These are phyloP conservation scores for Barbarea vulgaris DNA, from an alignment of 345 rosid genomes.

Conservation along the genomic window DNA sequence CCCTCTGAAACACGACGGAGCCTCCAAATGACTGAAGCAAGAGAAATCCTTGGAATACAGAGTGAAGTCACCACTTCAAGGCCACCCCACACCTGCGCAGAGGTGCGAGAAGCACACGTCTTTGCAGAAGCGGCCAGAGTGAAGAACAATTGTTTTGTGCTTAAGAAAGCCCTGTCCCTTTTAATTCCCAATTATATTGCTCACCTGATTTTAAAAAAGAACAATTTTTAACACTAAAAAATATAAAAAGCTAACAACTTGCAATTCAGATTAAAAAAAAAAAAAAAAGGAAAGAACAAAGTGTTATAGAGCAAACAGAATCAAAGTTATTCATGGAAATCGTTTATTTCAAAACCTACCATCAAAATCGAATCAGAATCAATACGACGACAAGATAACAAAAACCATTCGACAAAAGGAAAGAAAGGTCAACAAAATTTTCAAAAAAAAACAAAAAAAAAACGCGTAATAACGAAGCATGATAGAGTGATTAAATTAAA, in stretches of 20 bases:
- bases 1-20: constrained; percentile 88
- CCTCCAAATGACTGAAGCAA: constrained; percentile 87
- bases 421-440: neutral
- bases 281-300: neutral
- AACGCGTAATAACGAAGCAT: constrained; percentile 6
- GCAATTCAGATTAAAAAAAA: constrained; percentile 6
- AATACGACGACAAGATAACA: neutral
- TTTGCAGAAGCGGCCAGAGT: constrained; percentile 97
- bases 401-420: neutral
- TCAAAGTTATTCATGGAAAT: neutral
- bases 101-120: constrained; percentile 86
- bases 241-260: neutral
- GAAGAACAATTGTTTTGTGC: constrained; percentile 55
- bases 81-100: constrained; percentile 89
- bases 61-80: constrained; percentile 50
- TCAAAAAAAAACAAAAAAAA: constrained; percentile 4
- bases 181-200: neutral
- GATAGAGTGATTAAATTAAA: neutral
- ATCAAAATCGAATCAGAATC: constrained; percentile 26
- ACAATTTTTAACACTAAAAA: neutral
- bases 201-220: constrained; percentile 23
- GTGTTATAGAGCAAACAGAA: neutral
- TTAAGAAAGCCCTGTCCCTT: constrained; percentile 49
- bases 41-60: constrained; percentile 70
- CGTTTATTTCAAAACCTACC: neutral